Evolutionary conservation across 1,284 basidiomycete genomes (phyloP).

Genomic region (Ceratobasidium sp.): DNA sequence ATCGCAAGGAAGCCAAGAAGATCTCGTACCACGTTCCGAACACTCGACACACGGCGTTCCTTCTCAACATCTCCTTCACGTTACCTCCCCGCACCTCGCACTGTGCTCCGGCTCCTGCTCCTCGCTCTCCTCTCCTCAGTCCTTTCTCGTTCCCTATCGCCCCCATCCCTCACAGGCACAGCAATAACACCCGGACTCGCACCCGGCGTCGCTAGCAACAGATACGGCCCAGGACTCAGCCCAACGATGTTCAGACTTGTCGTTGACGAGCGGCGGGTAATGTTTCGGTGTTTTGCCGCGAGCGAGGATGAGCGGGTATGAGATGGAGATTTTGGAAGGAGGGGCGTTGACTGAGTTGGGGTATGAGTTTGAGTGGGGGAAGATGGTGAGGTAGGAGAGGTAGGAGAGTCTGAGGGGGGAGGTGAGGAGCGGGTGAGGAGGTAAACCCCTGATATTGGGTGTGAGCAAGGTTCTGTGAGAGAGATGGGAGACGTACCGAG

Average conservation of each 20-base stretch:
- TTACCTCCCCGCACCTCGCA: conserved; percentile 12
- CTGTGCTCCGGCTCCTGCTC: conserved; percentile 30
- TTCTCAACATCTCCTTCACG: conserved; percentile 56
- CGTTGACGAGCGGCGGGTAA: conserved; percentile 9
- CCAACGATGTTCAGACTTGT: conserved; percentile 32
- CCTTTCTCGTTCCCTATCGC: neutral
- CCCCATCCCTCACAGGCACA: conserved; percentile 21
- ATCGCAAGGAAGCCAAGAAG: conserved; percentile 57
- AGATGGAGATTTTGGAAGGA: conserved; percentile 13
- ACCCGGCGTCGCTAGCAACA: conserved; percentile 26
- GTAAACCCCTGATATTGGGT: conserved; percentile 69
- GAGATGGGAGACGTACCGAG: conserved; percentile 54
- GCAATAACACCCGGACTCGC: conserved; percentile 34
- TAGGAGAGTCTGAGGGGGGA: conserved; percentile 3
- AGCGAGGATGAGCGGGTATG: neutral
- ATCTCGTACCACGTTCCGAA: too few relatives aligned
- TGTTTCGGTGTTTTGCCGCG: conserved; percentile 1
- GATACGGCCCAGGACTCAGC: conserved; percentile 31
- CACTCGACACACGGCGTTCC: conserved; percentile 56
- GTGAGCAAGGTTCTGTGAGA: conserved; percentile 51
- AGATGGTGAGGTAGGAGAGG: neutral
- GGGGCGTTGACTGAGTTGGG: conserved; percentile 28
- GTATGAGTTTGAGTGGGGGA: conserved; percentile 6
- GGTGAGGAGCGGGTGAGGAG: conserved; percentile 53
- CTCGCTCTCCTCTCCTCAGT: conserved; percentile 16